These are phyloP conservation scores for Phytophthora colocasiae DNA, from an alignment of 352 stramenopile species.

Conservation along the genomic window DNA sequence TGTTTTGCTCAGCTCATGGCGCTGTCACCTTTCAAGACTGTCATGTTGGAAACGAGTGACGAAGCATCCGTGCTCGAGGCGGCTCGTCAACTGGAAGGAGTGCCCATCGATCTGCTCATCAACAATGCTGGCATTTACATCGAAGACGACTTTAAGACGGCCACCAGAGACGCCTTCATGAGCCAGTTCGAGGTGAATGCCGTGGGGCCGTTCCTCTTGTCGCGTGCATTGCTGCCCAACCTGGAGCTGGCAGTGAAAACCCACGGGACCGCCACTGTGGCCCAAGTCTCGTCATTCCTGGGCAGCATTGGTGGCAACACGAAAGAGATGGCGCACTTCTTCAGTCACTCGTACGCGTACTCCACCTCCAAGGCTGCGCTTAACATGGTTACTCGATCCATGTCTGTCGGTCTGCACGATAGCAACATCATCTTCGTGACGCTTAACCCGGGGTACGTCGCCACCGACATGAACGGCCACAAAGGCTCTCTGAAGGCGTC, in stretches of 20 bases:
- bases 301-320: slow-evolving; percentile 55
- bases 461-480: slow-evolving; percentile 45
- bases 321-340: slow-evolving; percentile 12
- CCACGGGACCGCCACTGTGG: slow-evolving; percentile 44
- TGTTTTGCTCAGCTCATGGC: slow-evolving; percentile 18
- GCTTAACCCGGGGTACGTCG: slow-evolving; percentile 48
- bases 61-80: slow-evolving; percentile 50
- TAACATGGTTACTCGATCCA: slow-evolving; percentile 63
- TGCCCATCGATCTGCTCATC: slow-evolving; percentile 60
- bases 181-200: slow-evolving; percentile 65
- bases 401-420: slow-evolving; percentile 44
- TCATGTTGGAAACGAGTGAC: slow-evolving; percentile 52
- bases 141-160: slow-evolving; percentile 27
- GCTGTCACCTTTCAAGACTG: slow-evolving; percentile 45
- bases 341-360: slow-evolving; percentile 59
- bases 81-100: slow-evolving; percentile 44
- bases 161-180: slow-evolving; percentile 53
- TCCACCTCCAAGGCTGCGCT: slow-evolving; percentile 65
- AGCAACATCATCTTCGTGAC: slow-evolving; percentile 42
- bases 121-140: slow-evolving; percentile 64
- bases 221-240: slow-evolving; percentile 51
- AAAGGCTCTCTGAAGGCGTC: slow-evolving; percentile 28
- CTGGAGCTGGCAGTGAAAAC: slow-evolving; percentile 40
- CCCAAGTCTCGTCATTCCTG: slow-evolving; percentile 55
- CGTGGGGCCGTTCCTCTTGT: slow-evolving; percentile 61